Conservation (phyloP, 768 basidiomycete species). For the Lyophyllum shimeji region DNA sequence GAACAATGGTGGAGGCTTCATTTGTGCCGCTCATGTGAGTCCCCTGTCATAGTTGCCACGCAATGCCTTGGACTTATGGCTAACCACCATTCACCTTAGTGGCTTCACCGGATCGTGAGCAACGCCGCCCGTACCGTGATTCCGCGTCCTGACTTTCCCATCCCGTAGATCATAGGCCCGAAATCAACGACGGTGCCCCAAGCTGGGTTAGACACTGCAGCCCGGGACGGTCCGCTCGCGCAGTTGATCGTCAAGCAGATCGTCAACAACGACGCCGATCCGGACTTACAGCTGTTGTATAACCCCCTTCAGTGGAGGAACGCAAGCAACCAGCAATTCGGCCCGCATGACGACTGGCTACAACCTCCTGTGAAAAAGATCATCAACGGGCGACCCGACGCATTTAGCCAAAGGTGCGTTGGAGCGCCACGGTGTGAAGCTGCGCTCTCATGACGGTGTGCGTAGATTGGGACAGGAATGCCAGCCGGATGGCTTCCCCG, state of each 20-base stretch:
- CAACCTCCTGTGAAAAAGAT: conserved; percentile 36
- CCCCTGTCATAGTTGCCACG: not conserved
- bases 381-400: conserved; percentile 49
- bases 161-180: conserved; percentile 47
- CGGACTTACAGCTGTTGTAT: conserved; percentile 42
- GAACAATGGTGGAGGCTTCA: conserved; percentile 55
- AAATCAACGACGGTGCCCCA: conserved; percentile 52
- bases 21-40: conserved; percentile 59
- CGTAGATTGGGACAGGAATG: conserved; percentile 47
- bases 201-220: conserved; percentile 51
- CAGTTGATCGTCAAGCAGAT: conserved; percentile 47
- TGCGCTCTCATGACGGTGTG: not conserved
- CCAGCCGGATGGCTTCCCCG: conserved; percentile 27
- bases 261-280: conserved; percentile 40
- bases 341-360: conserved; percentile 46
- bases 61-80: not conserved
- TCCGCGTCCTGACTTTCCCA: not conserved
- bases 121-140: not conserved
- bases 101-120: conserved; percentile 45
- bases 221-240: conserved; percentile 49
- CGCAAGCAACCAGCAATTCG: conserved; percentile 42
- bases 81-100: conserved; percentile 24
- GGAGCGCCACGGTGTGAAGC: not conserved
- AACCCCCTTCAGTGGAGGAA: conserved; percentile 50
- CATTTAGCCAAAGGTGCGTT: conserved; percentile 47